Percentiles rank a stretch among this genome's conserved stretches.
Evolutionary conservation across 2,329 filamentous ascomycete genomes (phyloP).

Genomic region (Mollisia scopiformis): DNA sequence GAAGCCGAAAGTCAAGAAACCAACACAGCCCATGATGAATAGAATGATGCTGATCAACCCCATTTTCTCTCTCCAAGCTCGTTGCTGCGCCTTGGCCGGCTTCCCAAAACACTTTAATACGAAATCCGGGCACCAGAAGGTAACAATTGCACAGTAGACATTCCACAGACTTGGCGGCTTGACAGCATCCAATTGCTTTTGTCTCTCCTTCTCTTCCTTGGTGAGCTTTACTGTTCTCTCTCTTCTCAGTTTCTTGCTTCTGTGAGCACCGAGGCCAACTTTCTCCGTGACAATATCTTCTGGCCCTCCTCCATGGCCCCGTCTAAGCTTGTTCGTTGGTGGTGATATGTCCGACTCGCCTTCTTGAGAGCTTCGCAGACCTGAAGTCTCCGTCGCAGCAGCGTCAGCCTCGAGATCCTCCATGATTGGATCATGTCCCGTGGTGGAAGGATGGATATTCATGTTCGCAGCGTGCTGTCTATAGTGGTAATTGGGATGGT

Average conservation of each 20-base stretch:
- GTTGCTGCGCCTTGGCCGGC: conserved; percentile 80
- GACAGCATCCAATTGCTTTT: conserved; percentile 64
- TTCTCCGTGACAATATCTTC: conserved; percentile 29
- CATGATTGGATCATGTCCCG: conserved; percentile 85
- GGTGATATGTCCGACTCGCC: conserved; percentile 32
- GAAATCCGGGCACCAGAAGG: conserved; percentile 91
- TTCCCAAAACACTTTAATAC: conserved; percentile 85
- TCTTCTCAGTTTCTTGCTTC: conserved; percentile 37
- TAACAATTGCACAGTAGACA: conserved; percentile 90
- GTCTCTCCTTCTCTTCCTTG: conserved; percentile 58
- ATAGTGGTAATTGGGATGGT: conserved; percentile 96
- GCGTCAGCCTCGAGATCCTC: conserved; percentile 70
- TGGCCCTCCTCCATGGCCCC: conserved; percentile 29
- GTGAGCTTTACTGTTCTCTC: conserved; percentile 65
- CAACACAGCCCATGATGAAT: conserved; percentile 83
- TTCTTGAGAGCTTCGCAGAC: conserved; percentile 35
- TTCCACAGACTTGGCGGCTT: conserved; percentile 90
- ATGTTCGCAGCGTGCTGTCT: conserved; percentile 93
- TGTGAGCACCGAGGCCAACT: conserved; percentile 33
- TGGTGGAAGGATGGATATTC: conserved; percentile 86
- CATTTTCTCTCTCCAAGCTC: conserved; percentile 98
- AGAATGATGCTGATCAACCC: conserved; percentile 93
- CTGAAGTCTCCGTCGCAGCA: conserved; percentile 34
- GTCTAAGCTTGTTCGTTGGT: conserved; percentile 26
- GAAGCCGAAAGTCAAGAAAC: conserved; percentile 96